Conservation (phyloP, 2,329 filamentous ascomycete species). For the Zasmidium citrigriseum region DNA sequence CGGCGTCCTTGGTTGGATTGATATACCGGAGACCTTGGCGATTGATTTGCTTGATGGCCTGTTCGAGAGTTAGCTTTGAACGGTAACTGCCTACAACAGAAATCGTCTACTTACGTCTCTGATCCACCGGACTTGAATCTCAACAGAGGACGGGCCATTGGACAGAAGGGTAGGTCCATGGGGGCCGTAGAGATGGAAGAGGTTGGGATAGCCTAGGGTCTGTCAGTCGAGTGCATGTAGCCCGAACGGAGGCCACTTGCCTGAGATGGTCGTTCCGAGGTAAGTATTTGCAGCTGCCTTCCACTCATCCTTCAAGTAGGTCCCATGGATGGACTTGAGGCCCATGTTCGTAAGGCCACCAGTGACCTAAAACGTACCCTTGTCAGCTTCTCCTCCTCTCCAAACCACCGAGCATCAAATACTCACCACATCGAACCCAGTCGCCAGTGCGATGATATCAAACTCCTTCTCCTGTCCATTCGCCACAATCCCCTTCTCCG, state of each 20-base stretch:
- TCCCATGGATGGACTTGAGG: constrained; percentile 41
- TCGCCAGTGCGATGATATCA: constrained; percentile 50
- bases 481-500: constrained; percentile 46
- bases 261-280: constrained; percentile 44
- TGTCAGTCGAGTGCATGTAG: too few species aligned
- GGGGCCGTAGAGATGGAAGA: constrained; percentile 43
- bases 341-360: constrained; percentile 49
- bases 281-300: constrained; percentile 45
- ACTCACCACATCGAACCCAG: constrained; percentile 45
- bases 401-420: constrained; percentile 31
- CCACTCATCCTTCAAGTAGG: constrained; percentile 42
- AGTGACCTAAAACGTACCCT: constrained; percentile 33
- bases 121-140: constrained; percentile 46
- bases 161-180: constrained; percentile 47
- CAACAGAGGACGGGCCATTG: constrained; percentile 46
- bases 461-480: constrained; percentile 45
- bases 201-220: constrained; percentile 20
- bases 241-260: too few species aligned
- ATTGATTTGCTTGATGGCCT: constrained; percentile 28
- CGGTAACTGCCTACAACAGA: background rate
- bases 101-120: constrained; percentile 10
- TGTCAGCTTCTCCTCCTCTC: background rate
- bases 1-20: constrained; percentile 31
- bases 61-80: background rate
- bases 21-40: constrained; percentile 28